These are phyloP conservation scores for Peribolospora baueri DNA, from an alignment of 768 basidiomycete species.

Conservation along the genomic window DNA sequence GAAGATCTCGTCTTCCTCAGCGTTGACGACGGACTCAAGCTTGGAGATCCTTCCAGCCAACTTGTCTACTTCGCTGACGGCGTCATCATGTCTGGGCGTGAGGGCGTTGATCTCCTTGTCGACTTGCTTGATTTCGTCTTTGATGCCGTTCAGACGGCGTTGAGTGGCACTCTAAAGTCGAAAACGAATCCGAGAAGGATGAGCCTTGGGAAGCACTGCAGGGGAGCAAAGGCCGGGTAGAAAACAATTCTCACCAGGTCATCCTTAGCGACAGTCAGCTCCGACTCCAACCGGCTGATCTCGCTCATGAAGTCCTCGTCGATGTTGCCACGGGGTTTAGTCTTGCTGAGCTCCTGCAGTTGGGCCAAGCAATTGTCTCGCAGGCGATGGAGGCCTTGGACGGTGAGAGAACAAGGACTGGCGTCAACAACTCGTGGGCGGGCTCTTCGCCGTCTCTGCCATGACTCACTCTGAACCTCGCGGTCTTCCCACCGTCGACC, in stretches of 20 bases:
- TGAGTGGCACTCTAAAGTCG: constrained; percentile 41
- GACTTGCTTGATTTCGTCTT: constrained; percentile 44
- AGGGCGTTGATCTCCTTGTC: not conserved
- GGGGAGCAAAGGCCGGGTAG: not conserved
- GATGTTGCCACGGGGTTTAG: constrained; percentile 55
- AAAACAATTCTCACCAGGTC: constrained; percentile 37
- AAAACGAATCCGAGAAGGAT: not conserved
- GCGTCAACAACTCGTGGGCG: not conserved
- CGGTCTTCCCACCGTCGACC: constrained; percentile 59
- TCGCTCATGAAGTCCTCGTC: constrained; percentile 45
- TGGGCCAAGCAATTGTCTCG: constrained; percentile 49
- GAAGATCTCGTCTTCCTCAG: constrained; percentile 61
- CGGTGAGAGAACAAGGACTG: not conserved
- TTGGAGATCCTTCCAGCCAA: constrained; percentile 33
- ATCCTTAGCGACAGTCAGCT: constrained; percentile 48
- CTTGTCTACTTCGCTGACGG: constrained; percentile 28
- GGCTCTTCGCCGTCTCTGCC: not conserved
- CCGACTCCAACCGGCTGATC: constrained; percentile 52
- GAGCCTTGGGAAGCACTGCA: not conserved
- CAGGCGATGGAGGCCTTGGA: constrained; percentile 31
- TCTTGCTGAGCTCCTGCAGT: constrained; percentile 57
- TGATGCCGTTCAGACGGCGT: constrained; percentile 47
- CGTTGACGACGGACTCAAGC: constrained; percentile 36
- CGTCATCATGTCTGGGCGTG: constrained; percentile 20
- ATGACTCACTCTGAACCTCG: constrained; percentile 52